Base-by-base conservation (phyloP, 805 yeast species). In the Yamadazyma insecticola region DNA sequence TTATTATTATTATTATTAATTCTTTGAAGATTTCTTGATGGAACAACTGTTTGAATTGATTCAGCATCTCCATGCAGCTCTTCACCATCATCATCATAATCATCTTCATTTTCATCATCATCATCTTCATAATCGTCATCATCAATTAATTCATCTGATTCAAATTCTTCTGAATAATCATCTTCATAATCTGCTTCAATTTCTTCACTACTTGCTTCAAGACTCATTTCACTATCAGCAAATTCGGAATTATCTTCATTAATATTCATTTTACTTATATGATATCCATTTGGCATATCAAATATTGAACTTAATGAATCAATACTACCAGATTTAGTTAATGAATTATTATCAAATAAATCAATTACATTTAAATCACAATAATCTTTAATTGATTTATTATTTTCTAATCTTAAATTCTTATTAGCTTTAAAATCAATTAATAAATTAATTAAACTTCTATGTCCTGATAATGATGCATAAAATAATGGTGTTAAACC, bases 401-500 rank as follows among this genome's bases (percentile, higher is more conserved):
- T 81, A 43, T 72, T 73, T 28, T 66, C 57, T 16, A 83, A 67
- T 46, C 60, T 72, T 35, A 70, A 52, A 22, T 67, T 61, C 40
- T 72, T 55, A 43, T 74, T 76, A 1, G 90, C 82, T 30, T 78
- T 80, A 50, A 81, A 78, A 22, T 70, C 77, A 24, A 80, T 51
- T 40, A 85, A 66, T 25, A 80, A 48, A 26, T 71, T 68, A 39
- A 85, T 81, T 23, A 81, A 66, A 28, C 73, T 79, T 30, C 84
- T 63, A 48, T 82, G 72, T 19, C 96, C 96, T 43, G 70, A 67
- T 44, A 89, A 53, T 19, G 87, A 74, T 0, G 97, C 96, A 50
- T 83, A 79, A 54, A 89, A 96, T 35, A 92, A 63, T 4, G 98
- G 95, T 0, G 96, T 81, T 40, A 75, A 74, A 1, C 95, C 96